Evolutionary conservation across 2,329 filamentous ascomycete species (phyloP).

Genomic region (Plenodomus lindquistii): DNA sequence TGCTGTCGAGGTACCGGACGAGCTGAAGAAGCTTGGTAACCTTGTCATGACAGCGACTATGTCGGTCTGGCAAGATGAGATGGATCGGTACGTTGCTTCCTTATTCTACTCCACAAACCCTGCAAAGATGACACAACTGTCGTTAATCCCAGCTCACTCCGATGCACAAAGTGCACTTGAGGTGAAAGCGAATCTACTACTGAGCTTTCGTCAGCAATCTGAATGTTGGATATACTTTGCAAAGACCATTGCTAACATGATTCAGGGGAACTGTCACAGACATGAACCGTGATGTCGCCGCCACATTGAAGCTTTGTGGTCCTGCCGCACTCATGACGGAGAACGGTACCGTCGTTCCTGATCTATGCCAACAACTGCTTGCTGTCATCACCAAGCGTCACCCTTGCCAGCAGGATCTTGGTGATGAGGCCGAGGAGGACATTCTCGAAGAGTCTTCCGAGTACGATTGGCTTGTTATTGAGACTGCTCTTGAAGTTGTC

Average conservation of each 20-base stretch:
- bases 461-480: slow-evolving; percentile 96
- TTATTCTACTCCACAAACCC: slow-evolving; percentile 8
- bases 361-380: slow-evolving; percentile 74
- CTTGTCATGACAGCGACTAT: slow-evolving; percentile 84
- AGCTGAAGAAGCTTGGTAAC: slow-evolving; percentile 82
- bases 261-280: slow-evolving; percentile 83
- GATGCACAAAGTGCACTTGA: slow-evolving; percentile 83
- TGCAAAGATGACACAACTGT: slow-evolving; percentile 74
- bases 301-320: slow-evolving; percentile 87
- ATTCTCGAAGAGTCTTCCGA: slow-evolving; percentile 77
- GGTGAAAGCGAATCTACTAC: slow-evolving; percentile 77
- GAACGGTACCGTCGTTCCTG: slow-evolving; percentile 66
- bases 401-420: slow-evolving; percentile 88
- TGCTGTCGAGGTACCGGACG: slow-evolving; percentile 74
- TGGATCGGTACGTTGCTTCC: slow-evolving; percentile 77
- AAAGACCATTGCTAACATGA: slow-evolving; percentile 21
- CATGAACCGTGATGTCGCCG: slow-evolving; percentile 90
- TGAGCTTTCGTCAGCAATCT: slow-evolving; percentile 54
- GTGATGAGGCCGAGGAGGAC: slow-evolving; percentile 74
- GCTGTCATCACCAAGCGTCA: slow-evolving; percentile 88
- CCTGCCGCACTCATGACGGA: slow-evolving; percentile 79
- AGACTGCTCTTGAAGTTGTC: slow-evolving; percentile 89
- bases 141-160: slow-evolving; percentile 99
- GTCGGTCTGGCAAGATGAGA: slow-evolving; percentile 84
- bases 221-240: slow-evolving; percentile 12